phyloP scores from a whole-genome alignment of 345 rosid genomes.

The Murraya koenigii region DNA sequence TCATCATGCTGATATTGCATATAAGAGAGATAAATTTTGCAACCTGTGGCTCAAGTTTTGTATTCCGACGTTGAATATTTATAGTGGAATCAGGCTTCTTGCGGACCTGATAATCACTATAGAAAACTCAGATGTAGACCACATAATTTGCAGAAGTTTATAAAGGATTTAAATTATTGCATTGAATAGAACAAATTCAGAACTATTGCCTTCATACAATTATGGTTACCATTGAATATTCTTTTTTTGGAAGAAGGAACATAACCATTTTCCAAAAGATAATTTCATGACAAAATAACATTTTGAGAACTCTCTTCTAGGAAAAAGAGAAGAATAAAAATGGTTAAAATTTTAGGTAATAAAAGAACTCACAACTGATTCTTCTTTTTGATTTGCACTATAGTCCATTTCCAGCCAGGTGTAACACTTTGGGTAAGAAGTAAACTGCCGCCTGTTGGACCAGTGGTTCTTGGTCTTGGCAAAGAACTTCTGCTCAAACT shows the following conservation, averaged over 20 bases:
- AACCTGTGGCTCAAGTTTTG: slow-evolving; percentile 62
- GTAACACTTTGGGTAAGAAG: slow-evolving; percentile 54
- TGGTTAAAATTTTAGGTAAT: not conserved
- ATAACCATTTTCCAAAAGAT: slow-evolving; percentile 10
- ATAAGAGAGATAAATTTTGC: slow-evolving; percentile 82
- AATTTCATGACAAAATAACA: not conserved
- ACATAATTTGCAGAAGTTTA: not conserved
- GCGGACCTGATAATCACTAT: slow-evolving; percentile 36
- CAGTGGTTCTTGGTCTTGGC: slow-evolving; percentile 68
- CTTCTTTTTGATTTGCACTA: slow-evolving; percentile 42
- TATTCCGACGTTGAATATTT: slow-evolving; percentile 52
- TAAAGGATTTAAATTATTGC: not conserved
- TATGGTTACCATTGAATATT: not conserved
- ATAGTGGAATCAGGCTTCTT: slow-evolving; percentile 32
- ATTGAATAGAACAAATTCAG: not conserved
- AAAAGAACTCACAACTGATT: slow-evolving; percentile 49
- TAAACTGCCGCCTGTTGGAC: slow-evolving; percentile 57
- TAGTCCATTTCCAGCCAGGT: slow-evolving; percentile 88
- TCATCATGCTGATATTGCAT: slow-evolving; percentile 89
- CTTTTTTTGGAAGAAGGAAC: not conserved
- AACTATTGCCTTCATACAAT: not conserved
- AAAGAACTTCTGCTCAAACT: slow-evolving; percentile 62
- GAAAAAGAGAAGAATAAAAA: not conserved
- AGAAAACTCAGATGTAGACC: slow-evolving; percentile 14
- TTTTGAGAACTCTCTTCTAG: not conserved